phyloP scores from a whole-genome alignment of 2,329 filamentous ascomycete genomes.

The Chalara sp. region DNA sequence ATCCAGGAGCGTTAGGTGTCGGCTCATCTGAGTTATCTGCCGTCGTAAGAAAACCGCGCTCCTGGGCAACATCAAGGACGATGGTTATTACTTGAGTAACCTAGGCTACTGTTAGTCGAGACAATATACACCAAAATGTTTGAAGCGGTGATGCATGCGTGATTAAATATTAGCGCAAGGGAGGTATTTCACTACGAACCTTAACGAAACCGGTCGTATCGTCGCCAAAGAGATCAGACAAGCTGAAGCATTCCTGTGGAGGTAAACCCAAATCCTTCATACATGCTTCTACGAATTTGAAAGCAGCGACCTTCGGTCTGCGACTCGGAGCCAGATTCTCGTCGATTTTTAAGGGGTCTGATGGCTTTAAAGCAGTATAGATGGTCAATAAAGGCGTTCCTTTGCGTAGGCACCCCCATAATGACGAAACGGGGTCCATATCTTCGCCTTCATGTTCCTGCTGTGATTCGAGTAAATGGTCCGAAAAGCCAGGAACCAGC shows the following conservation, averaged over 20 bases:
- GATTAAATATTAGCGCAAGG: background rate
- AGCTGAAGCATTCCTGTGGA: constrained; percentile 79
- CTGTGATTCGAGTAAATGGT: constrained; percentile 65
- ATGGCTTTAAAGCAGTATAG: constrained; percentile 78
- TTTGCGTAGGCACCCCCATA: constrained; percentile 81
- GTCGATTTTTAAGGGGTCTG: constrained; percentile 61
- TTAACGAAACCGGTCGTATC: constrained; percentile 98
- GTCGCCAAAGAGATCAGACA: constrained; percentile 84
- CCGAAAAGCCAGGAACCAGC: constrained; percentile 77
- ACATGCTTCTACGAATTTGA: constrained; percentile 89
- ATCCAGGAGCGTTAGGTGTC: constrained; percentile 41
- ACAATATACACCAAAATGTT: too few species aligned
- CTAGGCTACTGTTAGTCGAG: constrained; percentile 29
- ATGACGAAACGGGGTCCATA: constrained; percentile 77
- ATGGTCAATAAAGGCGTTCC: constrained; percentile 81
- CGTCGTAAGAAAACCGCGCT: constrained; percentile 65
- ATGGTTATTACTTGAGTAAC: constrained; percentile 89
- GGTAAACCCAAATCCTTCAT: constrained; percentile 72
- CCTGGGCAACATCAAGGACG: constrained; percentile 79
- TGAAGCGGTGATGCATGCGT: background rate
- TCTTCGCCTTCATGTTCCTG: constrained; percentile 58
- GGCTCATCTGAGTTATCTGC: constrained; percentile 44
- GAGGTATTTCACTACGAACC: constrained; percentile 37
- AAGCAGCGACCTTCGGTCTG: constrained; percentile 78
- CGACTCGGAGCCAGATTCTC: constrained; percentile 61